Base-by-base conservation (phyloP, 164 flowering plant species). In the Chloranthus sessilifolius region DNA sequence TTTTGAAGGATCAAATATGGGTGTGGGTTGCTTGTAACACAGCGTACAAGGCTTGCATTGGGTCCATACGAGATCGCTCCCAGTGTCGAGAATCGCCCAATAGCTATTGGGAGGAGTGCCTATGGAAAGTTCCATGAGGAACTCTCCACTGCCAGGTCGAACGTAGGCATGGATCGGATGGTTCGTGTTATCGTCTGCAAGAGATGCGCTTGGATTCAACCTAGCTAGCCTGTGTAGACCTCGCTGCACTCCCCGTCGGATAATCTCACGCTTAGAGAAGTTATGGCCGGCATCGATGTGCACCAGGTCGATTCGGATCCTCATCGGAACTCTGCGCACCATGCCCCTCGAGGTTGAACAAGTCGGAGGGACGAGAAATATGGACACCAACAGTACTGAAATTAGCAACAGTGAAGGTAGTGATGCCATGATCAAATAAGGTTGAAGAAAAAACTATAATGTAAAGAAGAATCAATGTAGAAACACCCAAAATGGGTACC, bases 61-160 rank as follows among this genome's bases (percentile, higher is more conserved):
- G 0, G 96, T 85, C 98, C 96, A 91, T 6, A 85, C 74, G 36
- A 91, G 53, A 52, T 91, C 98, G 47, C 98, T 91, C 0, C 98
- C 98, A 0, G 95, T 85, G 62, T 91, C 98, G 62, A 91, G 28
- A 12, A 88, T 78, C 0, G 92, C 92, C 0, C 65, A 45, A 60
- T 56, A 82, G 4, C 67, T 40, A 28, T 37, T 54, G 1, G 90
- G 66, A 2, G 98, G 98, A 0, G 85, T 78, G 4, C 98, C 98
- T 6, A 88, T 83, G 0, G 80, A 50, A 4, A 91, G 31, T 17
- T 70, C 52, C 82, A 88, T 74, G 12, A 85, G 61, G 30, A 66
- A 88, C 64, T 88, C 98, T 0, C 95, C 96, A 19, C 54, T 66
- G 1, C 85, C 85, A 11, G 17, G 31, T 14, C 27, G 34, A 25